Conservation (phyloP, 306 rosid genomes). For the Quercus rubra region DNA sequence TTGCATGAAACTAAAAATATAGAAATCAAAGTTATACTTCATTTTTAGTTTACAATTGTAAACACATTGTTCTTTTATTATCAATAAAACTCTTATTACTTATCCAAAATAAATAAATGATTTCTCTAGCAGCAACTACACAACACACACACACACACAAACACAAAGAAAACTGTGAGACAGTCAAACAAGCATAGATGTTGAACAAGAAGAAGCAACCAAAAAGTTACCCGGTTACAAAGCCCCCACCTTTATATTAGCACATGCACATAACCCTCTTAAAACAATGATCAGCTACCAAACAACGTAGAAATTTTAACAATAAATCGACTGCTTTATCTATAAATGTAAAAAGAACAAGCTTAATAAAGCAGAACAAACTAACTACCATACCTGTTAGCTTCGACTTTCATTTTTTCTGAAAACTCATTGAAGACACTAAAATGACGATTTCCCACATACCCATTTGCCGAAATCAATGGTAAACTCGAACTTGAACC, state of each 20-base stretch:
- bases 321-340: neutral
- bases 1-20: neutral
- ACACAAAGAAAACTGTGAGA: neutral
- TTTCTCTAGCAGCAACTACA: neutral
- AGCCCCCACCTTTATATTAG: neutral
- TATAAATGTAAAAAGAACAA: neutral
- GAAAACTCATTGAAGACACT: slow-evolving; percentile 84
- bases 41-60: neutral
- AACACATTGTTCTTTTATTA: too few species aligned
- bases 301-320: neutral
- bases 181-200: neutral
- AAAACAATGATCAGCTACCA: neutral
- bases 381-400: slow-evolving; percentile 41
- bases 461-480: slow-evolving; percentile 39
- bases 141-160: neutral
- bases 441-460: slow-evolving; percentile 39
- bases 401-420: slow-evolving; percentile 72
- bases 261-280: neutral
- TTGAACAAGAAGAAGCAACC: neutral
- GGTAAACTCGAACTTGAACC: slow-evolving; percentile 36
- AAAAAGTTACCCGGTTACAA: neutral
- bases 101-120: too few species aligned
- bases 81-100: too few species aligned
- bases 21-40: neutral
- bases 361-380: neutral